Evolutionary conservation across 331 rosid species (phyloP), one percentile per base, ranked within the genome.

Genomic region (Acacia pycnantha): DNA sequence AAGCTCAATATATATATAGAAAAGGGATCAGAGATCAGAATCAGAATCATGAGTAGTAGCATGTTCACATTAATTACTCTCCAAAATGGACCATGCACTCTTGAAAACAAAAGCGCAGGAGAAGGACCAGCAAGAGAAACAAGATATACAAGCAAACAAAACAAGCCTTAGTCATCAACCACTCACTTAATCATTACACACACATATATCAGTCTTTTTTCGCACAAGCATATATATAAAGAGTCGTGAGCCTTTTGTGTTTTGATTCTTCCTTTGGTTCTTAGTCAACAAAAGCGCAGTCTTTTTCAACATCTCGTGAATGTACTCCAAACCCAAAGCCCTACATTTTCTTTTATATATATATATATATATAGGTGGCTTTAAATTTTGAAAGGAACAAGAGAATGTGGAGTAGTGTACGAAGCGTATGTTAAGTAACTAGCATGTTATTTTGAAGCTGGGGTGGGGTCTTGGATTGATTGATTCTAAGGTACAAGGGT

Each of bases 61-160:
- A 79, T 59, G 33, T 77, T 74, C 79, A 62, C 82, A 84, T 81
- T 74, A 16, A 78, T 61, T 78, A 69, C 79, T 13, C 54, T 13
- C 54, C 54, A 48, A 48, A 12, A 53, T 50, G 90, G 87, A 78
- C 87, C 87, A 81, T 87, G 84, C 77, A 68, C 6, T 78, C 83
- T 24, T 58, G 3, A 24, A 11, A 59, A 4, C 66, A 58, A 11
- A 11, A 35, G 24, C 65, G 5, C 33, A n/a, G 58, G 24, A 44
- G 44, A 76, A 69, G 89, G 84, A 79, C 82, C 84, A 82, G 69
- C 56, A 1, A 22, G 44, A 2, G 1, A 12, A 40, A 11, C 7
- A 19, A 41, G 40, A 18, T 41, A 14, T 22, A 33, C 31, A 19
- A 35, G 69, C 4, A 41, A 70, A 70, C 74, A 70, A 70, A 41